phyloP scores from a whole-genome alignment of 305 asterid genomes.

The Stenogyne calaminthoides region DNA sequence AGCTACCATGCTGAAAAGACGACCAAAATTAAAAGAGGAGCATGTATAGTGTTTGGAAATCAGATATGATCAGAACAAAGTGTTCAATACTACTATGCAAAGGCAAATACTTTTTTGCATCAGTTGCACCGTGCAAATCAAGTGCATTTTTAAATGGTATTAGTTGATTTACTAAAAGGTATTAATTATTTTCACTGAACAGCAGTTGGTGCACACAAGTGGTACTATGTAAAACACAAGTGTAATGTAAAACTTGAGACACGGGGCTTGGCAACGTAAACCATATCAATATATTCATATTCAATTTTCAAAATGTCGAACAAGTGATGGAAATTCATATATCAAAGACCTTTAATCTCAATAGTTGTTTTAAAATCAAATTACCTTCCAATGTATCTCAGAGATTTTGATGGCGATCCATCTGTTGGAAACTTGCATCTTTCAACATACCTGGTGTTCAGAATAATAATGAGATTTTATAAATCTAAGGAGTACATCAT shows the following conservation, averaged over 20 bases:
- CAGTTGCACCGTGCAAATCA: too few species aligned
- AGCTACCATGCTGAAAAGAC: conserved; percentile 80
- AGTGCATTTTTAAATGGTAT: too few species aligned
- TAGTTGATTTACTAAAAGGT: too few species aligned
- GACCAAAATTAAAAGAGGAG: neutral
- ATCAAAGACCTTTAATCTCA: neutral
- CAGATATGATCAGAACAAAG: neutral
- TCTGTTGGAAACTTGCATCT: conserved; percentile 88
- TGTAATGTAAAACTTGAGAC: too few species aligned
- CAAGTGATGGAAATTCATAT: neutral
- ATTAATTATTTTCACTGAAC: too few species aligned
- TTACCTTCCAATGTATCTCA: conserved; percentile 98
- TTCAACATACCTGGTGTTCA: conserved; percentile 67
- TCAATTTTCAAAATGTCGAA: neutral
- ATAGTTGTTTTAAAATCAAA: neutral
- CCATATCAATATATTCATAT: neutral
- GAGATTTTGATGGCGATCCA: conserved; percentile 90
- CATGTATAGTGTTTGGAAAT: neutral
- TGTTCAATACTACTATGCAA: too few species aligned
- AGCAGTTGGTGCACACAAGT: too few species aligned
- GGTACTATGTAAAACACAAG: too few species aligned
- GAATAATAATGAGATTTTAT: conserved; percentile 16
- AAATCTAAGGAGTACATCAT: neutral
- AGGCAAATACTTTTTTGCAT: too few species aligned
- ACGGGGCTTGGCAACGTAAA: too few species aligned